Evolutionary conservation across 176 grass and related monocot genomes (phyloP).

Genomic region (Oryza australiensis): DNA sequence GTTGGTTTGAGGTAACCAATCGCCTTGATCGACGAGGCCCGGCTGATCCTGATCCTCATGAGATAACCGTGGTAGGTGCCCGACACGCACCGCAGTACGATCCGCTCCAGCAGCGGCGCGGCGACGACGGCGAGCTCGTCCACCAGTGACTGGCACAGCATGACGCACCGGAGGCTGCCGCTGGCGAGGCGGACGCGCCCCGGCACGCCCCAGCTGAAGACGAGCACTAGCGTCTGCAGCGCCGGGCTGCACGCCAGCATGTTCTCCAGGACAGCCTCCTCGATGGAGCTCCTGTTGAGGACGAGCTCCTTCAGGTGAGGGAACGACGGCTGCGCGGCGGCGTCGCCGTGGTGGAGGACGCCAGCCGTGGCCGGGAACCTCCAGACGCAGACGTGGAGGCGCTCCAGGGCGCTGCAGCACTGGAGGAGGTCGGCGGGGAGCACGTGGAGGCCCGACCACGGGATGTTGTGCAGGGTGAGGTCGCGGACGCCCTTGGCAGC

Average conservation of each 20-base stretch:
- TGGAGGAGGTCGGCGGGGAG: not conserved
- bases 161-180: conserved; percentile 7
- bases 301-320: not conserved
- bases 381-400: not conserved
- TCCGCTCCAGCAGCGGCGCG: not conserved
- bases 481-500: not conserved
- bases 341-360: not conserved
- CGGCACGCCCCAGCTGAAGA: not conserved
- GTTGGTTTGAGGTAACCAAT: not conserved
- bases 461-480: not conserved
- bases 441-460: not conserved
- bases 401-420: not conserved
- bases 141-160: not conserved
- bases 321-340: not conserved
- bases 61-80: not conserved
- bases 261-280: not conserved
- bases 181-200: not conserved
- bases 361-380: not conserved
- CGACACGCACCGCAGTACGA: not conserved
- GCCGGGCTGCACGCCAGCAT: conserved; percentile 1
- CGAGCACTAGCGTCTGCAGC: not conserved
- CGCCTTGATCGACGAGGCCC: not conserved
- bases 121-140: not conserved
- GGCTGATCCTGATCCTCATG: conserved; percentile 10
- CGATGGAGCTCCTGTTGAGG: not conserved